Conservation (phyloP, 345 rosid genomes). For the Lepidium sativum region DNA sequence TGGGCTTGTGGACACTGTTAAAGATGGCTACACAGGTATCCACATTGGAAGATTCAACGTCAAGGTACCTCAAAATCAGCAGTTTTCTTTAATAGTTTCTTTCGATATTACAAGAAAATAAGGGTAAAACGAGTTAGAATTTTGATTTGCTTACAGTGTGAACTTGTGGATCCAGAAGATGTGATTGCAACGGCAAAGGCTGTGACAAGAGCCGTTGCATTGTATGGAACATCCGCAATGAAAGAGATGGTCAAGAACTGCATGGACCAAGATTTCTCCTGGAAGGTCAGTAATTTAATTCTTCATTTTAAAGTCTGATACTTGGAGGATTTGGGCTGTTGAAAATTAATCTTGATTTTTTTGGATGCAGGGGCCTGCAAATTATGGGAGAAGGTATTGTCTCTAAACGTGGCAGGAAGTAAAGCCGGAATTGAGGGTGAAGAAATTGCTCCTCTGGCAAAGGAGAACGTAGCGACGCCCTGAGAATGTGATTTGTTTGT, state of each 20-base stretch:
- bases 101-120: background rate
- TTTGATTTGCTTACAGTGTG: conserved; percentile 46
- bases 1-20: conserved; percentile 87
- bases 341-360: background rate
- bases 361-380: conserved; percentile 68
- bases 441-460: conserved; percentile 79
- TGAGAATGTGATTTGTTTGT: conserved; percentile 25
- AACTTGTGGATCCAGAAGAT: conserved; percentile 70
- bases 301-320: background rate
- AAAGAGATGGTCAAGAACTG: conserved; percentile 76
- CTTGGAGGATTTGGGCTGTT: background rate
- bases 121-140: background rate
- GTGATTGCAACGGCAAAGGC: conserved; percentile 49
- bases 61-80: conserved; percentile 37
- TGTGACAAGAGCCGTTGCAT: conserved; percentile 51
- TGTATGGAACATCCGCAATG: conserved; percentile 49
- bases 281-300: conserved; percentile 61
- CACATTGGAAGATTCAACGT: conserved; percentile 78
- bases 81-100: background rate
- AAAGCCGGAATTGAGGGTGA: conserved; percentile 68
- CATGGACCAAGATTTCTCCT: conserved; percentile 88
- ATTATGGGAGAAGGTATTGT: conserved; percentile 62
- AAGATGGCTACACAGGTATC: conserved; percentile 89
- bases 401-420: conserved; percentile 47
- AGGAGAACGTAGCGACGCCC: conserved; percentile 78